Conservation (phyloP, 2,329 filamentous ascomycete genomes). For the Cladophialophora psammophila region DNA sequence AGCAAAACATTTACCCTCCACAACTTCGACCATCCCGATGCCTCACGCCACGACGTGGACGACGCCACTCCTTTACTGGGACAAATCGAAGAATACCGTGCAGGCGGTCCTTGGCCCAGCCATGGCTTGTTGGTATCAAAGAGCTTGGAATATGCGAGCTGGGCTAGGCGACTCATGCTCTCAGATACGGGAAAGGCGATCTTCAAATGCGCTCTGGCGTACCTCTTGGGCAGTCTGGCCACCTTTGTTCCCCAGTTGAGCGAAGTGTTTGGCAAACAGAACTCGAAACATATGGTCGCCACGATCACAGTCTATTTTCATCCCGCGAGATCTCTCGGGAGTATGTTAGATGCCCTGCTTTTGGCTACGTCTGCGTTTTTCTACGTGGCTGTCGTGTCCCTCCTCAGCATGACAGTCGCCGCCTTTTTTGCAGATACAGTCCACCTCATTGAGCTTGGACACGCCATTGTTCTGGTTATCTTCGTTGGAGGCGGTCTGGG, state of each 20-base stretch:
- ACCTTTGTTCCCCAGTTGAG: constrained; percentile 81
- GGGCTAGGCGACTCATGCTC: constrained; percentile 66
- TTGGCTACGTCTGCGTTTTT: constrained; percentile 79
- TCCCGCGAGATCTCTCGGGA: constrained; percentile 82
- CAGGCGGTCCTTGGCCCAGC: not conserved
- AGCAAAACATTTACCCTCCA: constrained; percentile 81
- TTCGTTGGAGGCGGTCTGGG: constrained; percentile 88
- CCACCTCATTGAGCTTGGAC: constrained; percentile 73
- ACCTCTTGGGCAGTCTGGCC: constrained; percentile 82
- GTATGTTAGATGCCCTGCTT: constrained; percentile 84
- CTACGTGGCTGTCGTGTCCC: constrained; percentile 77
- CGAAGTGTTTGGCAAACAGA: constrained; percentile 77
- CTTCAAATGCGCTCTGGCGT: constrained; percentile 89
- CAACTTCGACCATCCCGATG: constrained; percentile 52
- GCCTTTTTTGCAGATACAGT: constrained; percentile 75
- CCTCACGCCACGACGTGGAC: constrained; percentile 13
- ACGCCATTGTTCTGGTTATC: constrained; percentile 78
- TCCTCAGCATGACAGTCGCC: constrained; percentile 87
- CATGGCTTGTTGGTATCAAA: constrained; percentile 19
- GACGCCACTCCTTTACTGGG: constrained; percentile 32
- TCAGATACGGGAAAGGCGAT: constrained; percentile 80
- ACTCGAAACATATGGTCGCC: constrained; percentile 92
- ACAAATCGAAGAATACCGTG: not conserved
- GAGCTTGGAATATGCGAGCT: constrained; percentile 47
- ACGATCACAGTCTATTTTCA: constrained; percentile 96